Base-by-base conservation (phyloP, 176 grass and related monocot species). In the Calamus simplicifolius region DNA sequence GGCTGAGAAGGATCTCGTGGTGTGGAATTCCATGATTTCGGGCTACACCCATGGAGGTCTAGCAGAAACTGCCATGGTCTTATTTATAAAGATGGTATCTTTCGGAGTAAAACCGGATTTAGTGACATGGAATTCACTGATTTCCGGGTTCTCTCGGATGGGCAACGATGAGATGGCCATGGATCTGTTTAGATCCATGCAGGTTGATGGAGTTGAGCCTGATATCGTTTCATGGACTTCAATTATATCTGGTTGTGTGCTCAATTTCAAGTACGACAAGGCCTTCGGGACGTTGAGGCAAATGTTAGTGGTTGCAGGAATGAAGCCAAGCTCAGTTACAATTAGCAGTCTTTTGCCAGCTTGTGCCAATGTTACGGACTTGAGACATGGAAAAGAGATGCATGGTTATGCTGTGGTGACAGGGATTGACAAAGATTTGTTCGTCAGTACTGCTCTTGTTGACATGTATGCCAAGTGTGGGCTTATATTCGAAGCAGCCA, bases 381-480 rank as follows among this genome's bases (percentile, higher is more conserved):
- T 73, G 59, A 81, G 73, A 29, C 86, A 50, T 12, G 86, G 86
- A 17, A 89, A 79, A 63, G 81, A 89, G 51, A 76, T 85, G 54
- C 86, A 89, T 26, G 78, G 67, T 53, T 79, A 78, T 16, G 68
- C 78, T 4, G 35, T 85, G 6, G 58, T 75, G 43, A 10, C 26
- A 18, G 81, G 78, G 4, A 21, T 58, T 19, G 78, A 74, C 30
- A 35, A 65, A 19, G 81, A 82, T 5, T 61, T 89, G 57, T 78
- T 52, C 0, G 81, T 85, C 0, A 51, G 86, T 29, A 82, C 81
- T 50, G 66, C 86, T 18, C 75, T 89, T 4, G 56, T 89, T 10
- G 86, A 89, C 59, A 82, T 85, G 86, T 85, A 85, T 26, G 70
- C 81, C 0, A 89, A 89, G 63, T 79, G 75, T 17, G 86, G 86